Conservation (phyloP, 768 basidiomycete species). For the Saitozyma sp. region DNA sequence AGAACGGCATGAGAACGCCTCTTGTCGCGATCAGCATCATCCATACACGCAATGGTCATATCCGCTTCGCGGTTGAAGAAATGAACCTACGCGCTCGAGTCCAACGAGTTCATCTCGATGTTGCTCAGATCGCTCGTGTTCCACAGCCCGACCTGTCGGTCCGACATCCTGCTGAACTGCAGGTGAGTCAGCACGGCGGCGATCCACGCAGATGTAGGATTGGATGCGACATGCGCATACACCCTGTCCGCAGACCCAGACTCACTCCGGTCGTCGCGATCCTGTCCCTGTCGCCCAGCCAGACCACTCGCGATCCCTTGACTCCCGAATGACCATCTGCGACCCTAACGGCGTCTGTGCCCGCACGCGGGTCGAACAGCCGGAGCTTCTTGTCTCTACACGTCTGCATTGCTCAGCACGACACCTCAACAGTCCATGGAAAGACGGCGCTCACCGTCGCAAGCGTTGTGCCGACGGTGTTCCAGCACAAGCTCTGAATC, state of each 20-base stretch:
- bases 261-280: constrained; percentile 81
- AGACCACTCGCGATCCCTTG: constrained; percentile 83
- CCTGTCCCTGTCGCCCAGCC: constrained; percentile 85
- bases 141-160: constrained; percentile 88
- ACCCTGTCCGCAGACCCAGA: neutral
- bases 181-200: neutral
- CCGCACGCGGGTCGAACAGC: constrained; percentile 83
- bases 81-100: constrained; percentile 68
- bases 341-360: constrained; percentile 75
- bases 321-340: constrained; percentile 89
- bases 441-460: constrained; percentile 59
- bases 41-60: too few relatives aligned
- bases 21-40: constrained; percentile 15
- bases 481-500: constrained; percentile 82
- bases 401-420: constrained; percentile 55
- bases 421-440: neutral
- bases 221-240: neutral
- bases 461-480: constrained; percentile 73
- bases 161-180: constrained; percentile 88
- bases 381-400: constrained; percentile 89
- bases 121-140: constrained; percentile 74
- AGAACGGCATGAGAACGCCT: constrained; percentile 97
- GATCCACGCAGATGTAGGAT: too few relatives aligned
- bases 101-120: constrained; percentile 74
- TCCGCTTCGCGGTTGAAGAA: neutral